A percentile compares a stretch with the other conserved stretches of the same genome.
phyloP scores from a whole-genome alignment of 257 asterid species.

The Forsythia viridissima region DNA sequence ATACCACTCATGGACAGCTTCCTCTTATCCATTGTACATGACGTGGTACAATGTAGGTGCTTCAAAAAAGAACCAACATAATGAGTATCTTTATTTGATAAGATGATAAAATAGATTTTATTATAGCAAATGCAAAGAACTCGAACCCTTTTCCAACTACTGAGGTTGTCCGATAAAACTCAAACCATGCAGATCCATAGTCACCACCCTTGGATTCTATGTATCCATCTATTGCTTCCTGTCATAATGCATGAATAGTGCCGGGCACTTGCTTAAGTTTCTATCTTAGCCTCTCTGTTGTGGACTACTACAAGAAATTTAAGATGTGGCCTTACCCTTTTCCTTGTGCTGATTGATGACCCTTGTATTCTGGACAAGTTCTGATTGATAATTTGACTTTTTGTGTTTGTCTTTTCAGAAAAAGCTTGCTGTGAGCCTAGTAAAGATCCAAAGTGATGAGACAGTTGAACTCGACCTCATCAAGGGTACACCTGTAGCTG shows the following conservation, averaged over 20 bases:
- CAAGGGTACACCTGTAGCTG: slow-evolving; percentile 67
- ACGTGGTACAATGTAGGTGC: background rate
- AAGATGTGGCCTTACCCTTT: background rate
- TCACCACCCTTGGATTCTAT: background rate
- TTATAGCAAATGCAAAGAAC: too few relatives aligned
- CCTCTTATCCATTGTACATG: background rate
- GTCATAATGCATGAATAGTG: background rate
- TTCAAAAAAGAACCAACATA: background rate
- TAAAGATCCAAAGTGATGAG: slow-evolving; percentile 81
- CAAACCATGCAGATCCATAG: background rate
- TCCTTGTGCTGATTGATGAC: background rate
- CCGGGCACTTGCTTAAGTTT: background rate
- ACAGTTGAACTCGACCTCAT: slow-evolving; percentile 88
- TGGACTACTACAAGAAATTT: background rate
- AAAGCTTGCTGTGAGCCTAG: slow-evolving; percentile 62
- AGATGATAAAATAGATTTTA: background rate
- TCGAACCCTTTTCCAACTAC: background rate
- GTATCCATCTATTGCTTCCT: background rate
- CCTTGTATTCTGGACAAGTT: background rate
- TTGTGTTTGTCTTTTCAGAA: slow-evolving; percentile 42
- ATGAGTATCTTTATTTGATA: background rate
- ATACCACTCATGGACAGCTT: background rate
- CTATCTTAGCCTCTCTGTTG: background rate
- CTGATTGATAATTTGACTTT: background rate
- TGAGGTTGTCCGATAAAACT: background rate